A percentile compares a stretch with the other conserved stretches of the same genome.
These are phyloP conservation scores for Amanita pseudoporphyria DNA, from an alignment of 768 basidiomycete species.

Conservation along the genomic window DNA sequence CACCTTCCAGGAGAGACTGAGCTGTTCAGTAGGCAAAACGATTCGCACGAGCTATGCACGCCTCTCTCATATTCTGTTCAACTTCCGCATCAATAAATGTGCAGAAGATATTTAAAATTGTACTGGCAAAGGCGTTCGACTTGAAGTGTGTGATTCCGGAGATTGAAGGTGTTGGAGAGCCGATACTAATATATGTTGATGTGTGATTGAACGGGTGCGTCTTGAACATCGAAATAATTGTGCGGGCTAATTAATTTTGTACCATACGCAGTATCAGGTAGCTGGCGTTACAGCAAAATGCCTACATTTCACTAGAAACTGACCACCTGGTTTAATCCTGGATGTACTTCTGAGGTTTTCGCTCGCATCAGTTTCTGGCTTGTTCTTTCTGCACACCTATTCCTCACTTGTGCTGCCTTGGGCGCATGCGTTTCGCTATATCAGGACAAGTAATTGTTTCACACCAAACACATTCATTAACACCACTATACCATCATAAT, in stretches of 20 bases:
- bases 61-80: constrained; percentile 98
- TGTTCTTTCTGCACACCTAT: not conserved
- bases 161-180: constrained; percentile 95
- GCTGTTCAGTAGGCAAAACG: constrained; percentile 67
- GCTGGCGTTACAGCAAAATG: not conserved
- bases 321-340: not conserved
- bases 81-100: constrained; percentile 99
- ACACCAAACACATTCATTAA: constrained; percentile 1
- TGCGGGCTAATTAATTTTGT: not conserved
- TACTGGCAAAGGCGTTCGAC: constrained; percentile 94
- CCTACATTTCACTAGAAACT: not conserved
- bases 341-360: not conserved
- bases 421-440: not conserved
- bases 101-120: constrained; percentile 99
- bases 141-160: constrained; percentile 98
- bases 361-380: not conserved
- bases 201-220: constrained; percentile 30
- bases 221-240: not conserved
- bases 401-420: not conserved
- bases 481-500: constrained; percentile 6
- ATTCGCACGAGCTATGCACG: constrained; percentile 98
- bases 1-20: constrained; percentile 6
- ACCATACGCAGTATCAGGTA: not conserved
- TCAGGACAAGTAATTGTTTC: constrained; percentile 2
- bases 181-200: constrained; percentile 89